These are phyloP conservation scores for Arthrinium puccinioides DNA, from an alignment of 2,329 filamentous ascomycete genomes.

Conservation along the genomic window DNA sequence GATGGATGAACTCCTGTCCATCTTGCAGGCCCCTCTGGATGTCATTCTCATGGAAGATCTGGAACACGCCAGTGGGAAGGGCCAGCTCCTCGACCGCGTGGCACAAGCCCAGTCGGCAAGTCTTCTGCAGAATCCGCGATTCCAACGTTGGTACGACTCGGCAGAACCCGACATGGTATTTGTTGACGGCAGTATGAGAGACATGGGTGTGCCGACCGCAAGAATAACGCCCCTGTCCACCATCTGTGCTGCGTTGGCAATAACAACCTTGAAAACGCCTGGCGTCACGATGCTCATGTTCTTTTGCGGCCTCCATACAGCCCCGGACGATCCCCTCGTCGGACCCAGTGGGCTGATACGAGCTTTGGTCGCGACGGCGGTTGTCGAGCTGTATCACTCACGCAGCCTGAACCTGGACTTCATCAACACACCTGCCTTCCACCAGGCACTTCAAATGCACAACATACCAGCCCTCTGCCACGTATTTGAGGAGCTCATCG, in stretches of 20 bases:
- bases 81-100: not conserved
- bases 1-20: too few species aligned
- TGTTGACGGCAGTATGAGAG: not conserved
- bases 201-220: not conserved
- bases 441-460: not conserved
- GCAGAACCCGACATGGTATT: not conserved
- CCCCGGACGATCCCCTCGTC: not conserved
- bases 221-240: not conserved
- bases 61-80: not conserved
- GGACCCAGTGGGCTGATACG: not conserved
- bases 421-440: not conserved
- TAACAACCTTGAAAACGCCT: not conserved
- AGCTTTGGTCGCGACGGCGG: not conserved
- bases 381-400: not conserved
- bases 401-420: not conserved
- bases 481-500: not conserved
- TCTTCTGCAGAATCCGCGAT: not conserved
- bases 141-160: not conserved
- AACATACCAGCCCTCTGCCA: not conserved
- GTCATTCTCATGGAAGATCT: not conserved
- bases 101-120: not conserved
- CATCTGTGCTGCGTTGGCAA: not conserved
- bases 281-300: not conserved
- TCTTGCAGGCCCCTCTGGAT: not conserved
- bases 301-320: not conserved